Percentiles rank a stretch among this genome's conserved stretches.
Conservation (phyloP, 176 grass and related monocot genomes). For the Panicum miliaceum region DNA sequence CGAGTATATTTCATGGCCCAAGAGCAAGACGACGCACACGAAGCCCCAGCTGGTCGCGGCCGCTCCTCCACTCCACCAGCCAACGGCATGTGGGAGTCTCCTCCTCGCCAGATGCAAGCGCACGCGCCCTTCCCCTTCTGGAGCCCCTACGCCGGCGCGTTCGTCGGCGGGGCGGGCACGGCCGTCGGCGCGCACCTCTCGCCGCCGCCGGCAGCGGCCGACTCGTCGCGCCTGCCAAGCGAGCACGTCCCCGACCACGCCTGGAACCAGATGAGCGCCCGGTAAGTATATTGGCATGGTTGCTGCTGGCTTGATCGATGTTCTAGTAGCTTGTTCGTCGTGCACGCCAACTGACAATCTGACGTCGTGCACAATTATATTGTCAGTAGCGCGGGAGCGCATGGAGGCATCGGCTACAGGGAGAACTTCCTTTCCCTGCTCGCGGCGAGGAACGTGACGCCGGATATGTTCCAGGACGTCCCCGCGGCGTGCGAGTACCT, state of each 20-base stretch:
- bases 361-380: not conserved
- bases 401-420: slow-evolving; percentile 15
- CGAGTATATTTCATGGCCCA: slow-evolving; percentile 41
- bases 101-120: slow-evolving; percentile 22
- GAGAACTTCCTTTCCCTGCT: slow-evolving; percentile 60
- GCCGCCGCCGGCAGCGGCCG: slow-evolving; percentile 10
- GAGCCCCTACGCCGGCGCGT: slow-evolving; percentile 24
- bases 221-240: slow-evolving; percentile 32
- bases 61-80: slow-evolving; percentile 32
- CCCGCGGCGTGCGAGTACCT: slow-evolving; percentile 61
- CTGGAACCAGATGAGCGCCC: slow-evolving; percentile 61
- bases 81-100: slow-evolving; percentile 36
- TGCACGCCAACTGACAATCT: not conserved
- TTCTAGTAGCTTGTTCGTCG: not conserved
- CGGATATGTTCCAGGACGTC: slow-evolving; percentile 53
- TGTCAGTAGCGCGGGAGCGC: slow-evolving; percentile 44
- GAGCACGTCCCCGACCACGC: slow-evolving; percentile 2
- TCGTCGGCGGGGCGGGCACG: slow-evolving; percentile 21
- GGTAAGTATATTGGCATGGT: slow-evolving; percentile 51
- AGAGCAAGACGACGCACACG: slow-evolving; percentile 32
- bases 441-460: slow-evolving; percentile 44
- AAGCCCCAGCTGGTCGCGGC: slow-evolving; percentile 15
- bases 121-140: slow-evolving; percentile 32
- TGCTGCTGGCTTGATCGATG: not conserved
- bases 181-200: slow-evolving; percentile 32